Percentiles rank a stretch among this genome's conserved stretches.
Conservation (phyloP, 495 filamentous ascomycete genomes). For the Schizothecium vesticola region DNA sequence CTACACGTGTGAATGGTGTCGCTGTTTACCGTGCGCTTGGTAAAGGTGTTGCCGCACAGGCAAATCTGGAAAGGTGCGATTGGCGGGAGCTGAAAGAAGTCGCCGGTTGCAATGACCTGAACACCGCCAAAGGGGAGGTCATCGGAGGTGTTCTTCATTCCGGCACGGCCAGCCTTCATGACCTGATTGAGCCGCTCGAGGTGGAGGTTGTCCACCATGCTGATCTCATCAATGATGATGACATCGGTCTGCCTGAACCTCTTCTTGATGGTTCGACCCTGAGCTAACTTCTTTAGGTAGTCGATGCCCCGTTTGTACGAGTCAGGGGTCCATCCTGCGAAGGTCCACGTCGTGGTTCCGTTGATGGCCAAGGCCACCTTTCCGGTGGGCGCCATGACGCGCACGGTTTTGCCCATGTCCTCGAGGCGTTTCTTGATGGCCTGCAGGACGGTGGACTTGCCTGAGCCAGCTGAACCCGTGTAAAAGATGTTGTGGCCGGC, state of each 20-base stretch:
- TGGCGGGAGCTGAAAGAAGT: constrained; percentile 95
- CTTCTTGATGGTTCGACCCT: constrained; percentile 33
- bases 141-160: constrained; percentile 44
- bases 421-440: constrained; percentile 38
- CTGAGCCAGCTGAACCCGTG: constrained; percentile 56
- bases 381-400: constrained; percentile 54
- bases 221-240: constrained; percentile 42
- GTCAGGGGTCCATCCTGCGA: constrained; percentile 47
- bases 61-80: constrained; percentile 78
- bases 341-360: constrained; percentile 50
- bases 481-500: constrained; percentile 54
- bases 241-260: constrained; percentile 36
- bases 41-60: constrained; percentile 68
- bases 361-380: constrained; percentile 48
- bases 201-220: constrained; percentile 50
- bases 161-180: constrained; percentile 76
- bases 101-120: constrained; percentile 87
- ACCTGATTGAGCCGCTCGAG: constrained; percentile 49
- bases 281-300: constrained; percentile 13
- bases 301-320: constrained; percentile 1
- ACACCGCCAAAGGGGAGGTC: constrained; percentile 75
- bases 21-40: constrained; percentile 73
- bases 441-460: constrained; percentile 54
- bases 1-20: constrained; percentile 57
- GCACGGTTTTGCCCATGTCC: constrained; percentile 29